Evolutionary conservation across 495 filamentous ascomycete species (phyloP).

Genomic region (Baudoinia panamericana): DNA sequence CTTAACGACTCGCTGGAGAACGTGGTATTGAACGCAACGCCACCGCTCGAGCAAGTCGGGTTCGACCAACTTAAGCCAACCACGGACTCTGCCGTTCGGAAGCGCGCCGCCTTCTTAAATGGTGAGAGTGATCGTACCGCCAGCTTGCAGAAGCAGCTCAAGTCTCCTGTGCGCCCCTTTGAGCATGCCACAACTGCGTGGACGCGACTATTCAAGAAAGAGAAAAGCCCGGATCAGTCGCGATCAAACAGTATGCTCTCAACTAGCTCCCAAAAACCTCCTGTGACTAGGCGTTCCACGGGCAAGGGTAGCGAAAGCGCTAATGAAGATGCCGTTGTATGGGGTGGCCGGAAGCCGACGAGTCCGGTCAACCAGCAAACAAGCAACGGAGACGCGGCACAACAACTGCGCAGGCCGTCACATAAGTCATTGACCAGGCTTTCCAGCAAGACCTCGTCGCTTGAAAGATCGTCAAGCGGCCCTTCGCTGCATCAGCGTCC

Average conservation of each 20-base stretch:
- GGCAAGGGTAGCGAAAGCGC: neutral
- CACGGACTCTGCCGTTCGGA: conserved; percentile 2
- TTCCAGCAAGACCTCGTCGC: too few species aligned
- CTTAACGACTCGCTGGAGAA: neutral
- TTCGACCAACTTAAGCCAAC: too few species aligned
- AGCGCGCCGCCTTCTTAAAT: conserved; percentile 15
- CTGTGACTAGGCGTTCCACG: neutral
- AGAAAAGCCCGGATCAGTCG: conserved; percentile 3
- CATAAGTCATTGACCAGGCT: too few species aligned
- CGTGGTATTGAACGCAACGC: too few species aligned
- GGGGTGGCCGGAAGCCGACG: conserved; percentile 5
- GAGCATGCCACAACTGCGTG: conserved; percentile 21
- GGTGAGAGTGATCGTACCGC: conserved; percentile 7
- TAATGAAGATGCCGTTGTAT: neutral
- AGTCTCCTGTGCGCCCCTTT: conserved; percentile 18
- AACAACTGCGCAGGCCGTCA: too few species aligned
- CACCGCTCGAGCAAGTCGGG: too few species aligned
- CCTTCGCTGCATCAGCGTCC: neutral
- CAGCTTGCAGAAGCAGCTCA: conserved; percentile 11
- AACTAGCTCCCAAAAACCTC: neutral
- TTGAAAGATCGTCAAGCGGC: neutral
- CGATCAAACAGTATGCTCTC: neutral
- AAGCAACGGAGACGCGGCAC: too few species aligned
- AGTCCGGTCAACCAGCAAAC: too few species aligned
- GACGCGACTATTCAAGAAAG: conserved; percentile 15